A percentile compares a stretch with the other conserved stretches of the same genome.
Evolutionary conservation across 495 filamentous ascomycete species (phyloP).

Genomic region (Penicillium bovifimosum): DNA sequence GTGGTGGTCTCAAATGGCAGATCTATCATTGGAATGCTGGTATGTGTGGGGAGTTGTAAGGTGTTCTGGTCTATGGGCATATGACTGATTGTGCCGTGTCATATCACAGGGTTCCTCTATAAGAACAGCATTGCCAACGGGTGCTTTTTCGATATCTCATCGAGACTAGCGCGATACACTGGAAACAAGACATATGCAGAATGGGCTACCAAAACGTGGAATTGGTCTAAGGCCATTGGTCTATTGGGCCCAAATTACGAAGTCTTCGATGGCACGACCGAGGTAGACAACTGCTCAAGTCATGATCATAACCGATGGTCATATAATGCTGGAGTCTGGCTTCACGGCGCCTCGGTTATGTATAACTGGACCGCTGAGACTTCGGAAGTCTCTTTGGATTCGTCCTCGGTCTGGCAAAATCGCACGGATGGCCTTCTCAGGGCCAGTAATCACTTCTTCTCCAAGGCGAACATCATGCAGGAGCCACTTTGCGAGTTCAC

Average conservation of each 20-base stretch:
- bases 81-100: neutral
- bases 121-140: conserved; percentile 74
- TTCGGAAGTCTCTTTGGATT: conserved; percentile 35
- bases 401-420: conserved; percentile 39
- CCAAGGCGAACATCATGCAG: conserved; percentile 37
- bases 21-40: conserved; percentile 59
- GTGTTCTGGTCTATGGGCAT: neutral
- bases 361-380: conserved; percentile 17
- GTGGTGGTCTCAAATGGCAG: conserved; percentile 73
- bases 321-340: conserved; percentile 12
- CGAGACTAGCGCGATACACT: conserved; percentile 67
- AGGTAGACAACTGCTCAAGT: conserved; percentile 30
- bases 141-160: conserved; percentile 69
- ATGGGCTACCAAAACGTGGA: conserved; percentile 61
- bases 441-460: conserved; percentile 52
- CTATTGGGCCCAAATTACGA: conserved; percentile 53
- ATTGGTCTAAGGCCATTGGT: conserved; percentile 57
- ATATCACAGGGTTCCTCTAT: conserved; percentile 60
- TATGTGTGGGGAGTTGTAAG: neutral
- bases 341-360: conserved; percentile 16
- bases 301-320: conserved; percentile 11
- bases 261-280: conserved; percentile 57
- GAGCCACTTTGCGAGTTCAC: conserved; percentile 34
- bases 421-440: conserved; percentile 50
- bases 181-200: conserved; percentile 67